Base-by-base conservation (phyloP, 2,329 filamentous ascomycete genomes). In the Neonectria ditissima region DNA sequence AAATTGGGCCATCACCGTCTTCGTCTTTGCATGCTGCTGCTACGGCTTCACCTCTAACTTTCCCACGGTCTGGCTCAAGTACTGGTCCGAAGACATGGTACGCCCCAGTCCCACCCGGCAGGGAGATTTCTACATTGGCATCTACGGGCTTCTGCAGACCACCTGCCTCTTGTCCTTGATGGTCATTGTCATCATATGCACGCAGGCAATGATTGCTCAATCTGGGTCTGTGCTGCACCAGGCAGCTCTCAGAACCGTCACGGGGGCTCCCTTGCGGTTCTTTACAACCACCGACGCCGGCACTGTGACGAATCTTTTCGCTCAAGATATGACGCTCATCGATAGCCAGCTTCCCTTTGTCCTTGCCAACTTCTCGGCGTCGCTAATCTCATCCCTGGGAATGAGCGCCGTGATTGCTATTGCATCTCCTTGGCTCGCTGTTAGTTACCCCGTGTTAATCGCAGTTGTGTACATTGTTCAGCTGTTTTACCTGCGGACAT, bases 401-500 rank as follows among this genome's bases (percentile, higher is more conserved):
- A 57, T 65, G 54, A 61, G 65, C 2, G 61, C 62, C 9, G 62
- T 71, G 8, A 45, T 87, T 13, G 79, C 78, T 1, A 65, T 65
- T 1, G 69, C 62, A 67, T 81, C 58, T 66, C 80, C 62, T 70
- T 85, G 80, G 59, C 75, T 84, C 1, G 80, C 80, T 1, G 77
- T 84, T 16, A 75, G 78, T 1, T 83, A 87, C 59, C 86, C 86
- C 0, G 74, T 84, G 5, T 71, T 87, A 1, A 59, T 81, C 5
- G 74, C 69, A 1, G 64, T 81, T 0, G 65, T 88, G 1, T 88
- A 82, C 55, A 59, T 78, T 3, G 74, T 89, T 2, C 86, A 88
- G 66, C 82, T 80, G 44, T 80, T 87, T 56, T 89, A 90, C 68
- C 80, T 90, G 1, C 80, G 84, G 1, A 89, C 87, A 0, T 88